Evolutionary conservation across 768 basidiomycete genomes (phyloP).

Genomic region (Suillus spraguei): DNA sequence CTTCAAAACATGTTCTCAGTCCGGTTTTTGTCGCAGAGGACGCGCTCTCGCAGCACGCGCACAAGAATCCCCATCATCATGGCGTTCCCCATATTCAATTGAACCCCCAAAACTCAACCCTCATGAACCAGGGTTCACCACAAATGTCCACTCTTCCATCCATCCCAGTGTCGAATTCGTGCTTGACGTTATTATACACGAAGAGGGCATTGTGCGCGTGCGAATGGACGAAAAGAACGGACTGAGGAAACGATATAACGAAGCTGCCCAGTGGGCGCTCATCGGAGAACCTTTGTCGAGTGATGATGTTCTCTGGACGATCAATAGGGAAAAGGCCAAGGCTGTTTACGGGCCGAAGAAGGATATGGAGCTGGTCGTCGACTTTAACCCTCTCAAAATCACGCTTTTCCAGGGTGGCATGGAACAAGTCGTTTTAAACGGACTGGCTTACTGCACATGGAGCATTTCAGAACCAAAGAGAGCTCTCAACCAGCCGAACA

Average conservation of each 20-base stretch:
- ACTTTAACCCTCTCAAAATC: conserved; percentile 77
- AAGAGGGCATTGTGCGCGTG: conserved; percentile 88
- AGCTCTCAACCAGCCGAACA: conserved; percentile 40
- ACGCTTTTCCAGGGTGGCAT: conserved; percentile 72
- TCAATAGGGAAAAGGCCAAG: conserved; percentile 63
- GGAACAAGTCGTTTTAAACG: conserved; percentile 89
- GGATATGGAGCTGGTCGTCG: conserved; percentile 66
- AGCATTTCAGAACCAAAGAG: conserved; percentile 84
- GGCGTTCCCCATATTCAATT: conserved; percentile 89
- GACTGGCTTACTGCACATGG: conserved; percentile 93
- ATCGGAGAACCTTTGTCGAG: conserved; percentile 69
- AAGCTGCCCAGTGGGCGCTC: conserved; percentile 89
- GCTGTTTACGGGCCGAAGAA: conserved; percentile 68
- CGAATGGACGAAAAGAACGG: conserved; percentile 89
- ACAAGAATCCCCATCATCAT: conserved; percentile 53
- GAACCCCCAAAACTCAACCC: conserved; percentile 50
- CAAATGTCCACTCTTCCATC: conserved; percentile 74
- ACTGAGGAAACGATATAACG: conserved; percentile 84
- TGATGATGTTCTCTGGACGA: conserved; percentile 61
- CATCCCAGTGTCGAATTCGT: conserved; percentile 85
- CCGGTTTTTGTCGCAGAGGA: conserved; percentile 93
- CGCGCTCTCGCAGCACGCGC: conserved; percentile 82
- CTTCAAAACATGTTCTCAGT: conserved; percentile 94
- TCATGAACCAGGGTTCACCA: conserved; percentile 65
- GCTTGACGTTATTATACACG: conserved; percentile 81